phyloP scores from a whole-genome alignment of 345 rosid genomes.

The Noccaea bulbosa region DNA sequence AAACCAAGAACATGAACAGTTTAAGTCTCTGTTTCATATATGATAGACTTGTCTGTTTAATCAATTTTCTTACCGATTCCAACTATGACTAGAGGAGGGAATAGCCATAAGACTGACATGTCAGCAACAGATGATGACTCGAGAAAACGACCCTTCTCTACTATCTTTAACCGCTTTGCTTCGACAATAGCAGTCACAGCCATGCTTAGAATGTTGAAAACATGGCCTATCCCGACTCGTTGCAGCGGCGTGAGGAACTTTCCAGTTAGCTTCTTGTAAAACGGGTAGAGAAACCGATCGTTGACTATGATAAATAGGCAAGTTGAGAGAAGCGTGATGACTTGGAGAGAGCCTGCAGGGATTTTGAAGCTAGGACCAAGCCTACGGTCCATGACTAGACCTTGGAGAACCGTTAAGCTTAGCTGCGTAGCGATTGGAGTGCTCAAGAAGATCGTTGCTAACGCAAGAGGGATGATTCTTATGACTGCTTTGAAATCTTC shows the following conservation, averaged over 20 bases:
- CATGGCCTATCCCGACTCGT: constrained; percentile 56
- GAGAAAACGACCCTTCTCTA: constrained; percentile 17
- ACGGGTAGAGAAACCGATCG: constrained; percentile 48
- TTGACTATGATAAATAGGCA: constrained; percentile 45
- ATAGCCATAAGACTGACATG: constrained; percentile 58
- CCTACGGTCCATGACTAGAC: constrained; percentile 58
- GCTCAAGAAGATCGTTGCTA: constrained; percentile 49
- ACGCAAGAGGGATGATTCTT: constrained; percentile 54
- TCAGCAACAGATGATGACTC: constrained; percentile 41
- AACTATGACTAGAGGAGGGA: constrained; percentile 56
- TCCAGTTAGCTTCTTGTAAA: constrained; percentile 46
- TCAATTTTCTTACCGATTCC: constrained; percentile 45
- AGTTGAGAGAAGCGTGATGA: constrained; percentile 46
- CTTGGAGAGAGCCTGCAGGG: constrained; percentile 61
- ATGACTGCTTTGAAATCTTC: constrained; percentile 65
- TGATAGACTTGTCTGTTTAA: too few species aligned
- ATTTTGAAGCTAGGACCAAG: constrained; percentile 53
- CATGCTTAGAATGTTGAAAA: constrained; percentile 49
- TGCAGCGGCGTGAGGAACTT: constrained; percentile 47
- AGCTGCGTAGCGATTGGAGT: constrained; percentile 47
- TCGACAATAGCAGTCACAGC: constrained; percentile 52
- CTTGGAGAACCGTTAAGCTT: constrained; percentile 59
- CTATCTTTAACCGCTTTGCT: constrained; percentile 51
- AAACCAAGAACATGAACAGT: background rate
- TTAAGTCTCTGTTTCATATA: background rate